Base-by-base conservation (phyloP, 163 green algal genomes). In the Scenedesmus sp. region DNA sequence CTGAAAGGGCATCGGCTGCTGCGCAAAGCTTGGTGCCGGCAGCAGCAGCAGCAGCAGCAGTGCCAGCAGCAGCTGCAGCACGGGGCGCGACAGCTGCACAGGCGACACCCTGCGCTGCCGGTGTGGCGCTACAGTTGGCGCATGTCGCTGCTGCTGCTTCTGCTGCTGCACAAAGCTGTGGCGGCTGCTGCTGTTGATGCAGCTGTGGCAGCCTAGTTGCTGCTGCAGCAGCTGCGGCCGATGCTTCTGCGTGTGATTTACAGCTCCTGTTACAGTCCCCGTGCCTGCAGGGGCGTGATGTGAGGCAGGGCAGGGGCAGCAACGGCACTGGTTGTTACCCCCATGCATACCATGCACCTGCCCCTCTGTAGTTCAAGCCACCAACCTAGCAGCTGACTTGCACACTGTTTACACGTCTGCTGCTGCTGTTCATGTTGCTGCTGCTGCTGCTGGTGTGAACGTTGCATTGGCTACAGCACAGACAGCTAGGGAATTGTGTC, bases 1-100 rank as follows among this genome's bases (percentile, higher is more conserved):
- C 74, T 62, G 46, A 52, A 91, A 81, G 1, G 88, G 88, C 88
- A 82, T 79, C 0, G 34, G 1, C 76, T 91, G 88, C 88, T 91
- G 88, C 4, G 57, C 88, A 52, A 55, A 9, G 3, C 3, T 18
- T 5, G 23, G 60, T 4, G 10, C 57, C 34, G 67, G 54, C 52
- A 70, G 67, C 54, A 70, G 54, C 67, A 70, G 16, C 62, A 64
- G 62, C 84, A 89, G 85, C 67, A 90, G 86, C 86, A 90, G 70
- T 46, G n/a, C 6, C 26, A 67, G 62, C 64, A 57, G 26, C 64
- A 90, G 85, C 85, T 55, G 26, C 85, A 62, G n/a, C 13, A 20
- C 62, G 52, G 3, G 8, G 18, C 20, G 59, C 26, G 79, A 55
- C 46, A 85, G 18, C 23, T 34, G 23, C 70, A 52, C 23, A 10